A percentile compares a stretch with the other conserved stretches of the same genome.
Evolutionary conservation across 768 basidiomycete genomes (phyloP).

Genomic region (Xanthoconium stramineum): DNA sequence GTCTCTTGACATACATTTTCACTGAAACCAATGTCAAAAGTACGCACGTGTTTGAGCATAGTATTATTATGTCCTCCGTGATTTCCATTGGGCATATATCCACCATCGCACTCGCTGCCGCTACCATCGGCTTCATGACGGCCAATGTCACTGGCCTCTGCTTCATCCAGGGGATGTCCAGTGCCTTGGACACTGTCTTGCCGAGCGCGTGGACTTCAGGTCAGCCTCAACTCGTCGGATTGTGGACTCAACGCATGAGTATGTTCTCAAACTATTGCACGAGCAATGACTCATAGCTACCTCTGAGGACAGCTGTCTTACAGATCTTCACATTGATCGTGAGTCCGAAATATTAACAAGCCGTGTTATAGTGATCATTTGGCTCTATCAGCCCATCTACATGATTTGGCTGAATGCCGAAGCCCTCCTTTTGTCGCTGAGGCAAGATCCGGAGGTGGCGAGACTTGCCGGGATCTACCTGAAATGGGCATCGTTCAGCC

Average conservation of each 20-base stretch:
- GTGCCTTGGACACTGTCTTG: conserved; percentile 88
- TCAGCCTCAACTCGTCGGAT: conserved; percentile 79
- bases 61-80: conserved; percentile 79
- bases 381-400: conserved; percentile 46
- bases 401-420: conserved; percentile 84
- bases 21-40: conserved; percentile 29
- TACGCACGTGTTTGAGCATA: conserved; percentile 82
- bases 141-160: conserved; percentile 55
- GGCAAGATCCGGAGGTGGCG: conserved; percentile 82
- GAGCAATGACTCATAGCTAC: neutral
- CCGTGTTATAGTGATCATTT: neutral
- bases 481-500: conserved; percentile 63
- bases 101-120: conserved; percentile 84
- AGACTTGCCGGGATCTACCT: conserved; percentile 71
- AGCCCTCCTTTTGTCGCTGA: conserved; percentile 62
- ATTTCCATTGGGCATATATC: conserved; percentile 89
- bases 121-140: conserved; percentile 72
- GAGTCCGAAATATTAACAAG: conserved; percentile 22
- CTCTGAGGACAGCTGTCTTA: conserved; percentile 10
- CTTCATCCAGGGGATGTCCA: conserved; percentile 78
- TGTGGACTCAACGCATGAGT: conserved; percentile 92
- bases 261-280: neutral
- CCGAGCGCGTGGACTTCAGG: conserved; percentile 93
- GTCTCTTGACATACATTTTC: neutral
- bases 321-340: conserved; percentile 49